These are phyloP conservation scores for Apiospora sp. DNA, from an alignment of 2,329 filamentous ascomycete species.

Conservation along the genomic window DNA sequence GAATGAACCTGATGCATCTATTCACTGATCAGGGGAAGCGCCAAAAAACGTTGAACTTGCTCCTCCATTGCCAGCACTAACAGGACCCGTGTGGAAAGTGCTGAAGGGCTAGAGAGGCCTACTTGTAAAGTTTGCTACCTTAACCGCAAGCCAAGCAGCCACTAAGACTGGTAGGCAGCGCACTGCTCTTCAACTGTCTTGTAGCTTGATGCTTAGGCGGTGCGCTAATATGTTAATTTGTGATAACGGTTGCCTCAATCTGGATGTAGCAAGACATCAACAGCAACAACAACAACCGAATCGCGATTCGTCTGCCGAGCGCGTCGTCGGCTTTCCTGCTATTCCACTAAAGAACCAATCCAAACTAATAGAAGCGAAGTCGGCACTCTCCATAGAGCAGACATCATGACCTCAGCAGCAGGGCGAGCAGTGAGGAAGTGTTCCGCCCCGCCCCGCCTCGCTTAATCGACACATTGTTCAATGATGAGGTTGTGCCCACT, in stretches of 20 bases:
- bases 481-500: not conserved
- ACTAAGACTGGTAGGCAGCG: not conserved
- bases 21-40: not conserved
- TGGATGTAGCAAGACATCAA: not conserved
- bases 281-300: not conserved
- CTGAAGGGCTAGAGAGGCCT: not conserved
- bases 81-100: not conserved
- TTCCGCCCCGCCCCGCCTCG: constrained; percentile 16
- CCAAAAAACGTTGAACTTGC: not conserved
- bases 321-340: not conserved
- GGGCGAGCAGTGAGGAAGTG: not conserved
- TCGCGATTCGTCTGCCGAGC: not conserved
- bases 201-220: not conserved
- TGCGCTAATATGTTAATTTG: not conserved
- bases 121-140: not conserved
- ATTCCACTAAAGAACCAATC: too few species aligned
- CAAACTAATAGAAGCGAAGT: not conserved
- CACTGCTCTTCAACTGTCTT: not conserved
- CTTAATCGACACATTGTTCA: not conserved
- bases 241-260: constrained; percentile 3
- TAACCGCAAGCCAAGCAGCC: not conserved
- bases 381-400: not conserved
- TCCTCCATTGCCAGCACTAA: not conserved
- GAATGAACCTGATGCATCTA: not conserved
- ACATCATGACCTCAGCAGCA: not conserved